Percentiles rank a stretch among this genome's conserved stretches.
These are phyloP conservation scores for Sporothrix inflata DNA, from an alignment of 2,329 filamentous ascomycete genomes.

Conservation along the genomic window DNA sequence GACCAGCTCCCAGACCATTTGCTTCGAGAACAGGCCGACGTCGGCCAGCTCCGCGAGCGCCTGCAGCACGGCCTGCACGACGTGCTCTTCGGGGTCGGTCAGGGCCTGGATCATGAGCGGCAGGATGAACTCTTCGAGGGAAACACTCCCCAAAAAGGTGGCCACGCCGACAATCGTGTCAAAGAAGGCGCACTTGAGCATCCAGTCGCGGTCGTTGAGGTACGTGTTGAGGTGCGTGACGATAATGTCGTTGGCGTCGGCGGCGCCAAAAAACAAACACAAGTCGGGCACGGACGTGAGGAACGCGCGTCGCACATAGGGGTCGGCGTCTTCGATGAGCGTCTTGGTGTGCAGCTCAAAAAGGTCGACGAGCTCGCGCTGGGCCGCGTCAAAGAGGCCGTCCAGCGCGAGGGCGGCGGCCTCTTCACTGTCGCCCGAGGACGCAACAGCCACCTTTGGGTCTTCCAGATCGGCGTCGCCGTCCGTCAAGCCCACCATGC, in stretches of 20 bases:
- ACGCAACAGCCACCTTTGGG: conserved; percentile 46
- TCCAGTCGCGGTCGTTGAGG: conserved; percentile 94
- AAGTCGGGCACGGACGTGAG: conserved; percentile 87
- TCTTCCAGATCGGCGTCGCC: conserved; percentile 25
- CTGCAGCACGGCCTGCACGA: conserved; percentile 86
- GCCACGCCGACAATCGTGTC: conserved; percentile 93
- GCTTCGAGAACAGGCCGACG: conserved; percentile 81
- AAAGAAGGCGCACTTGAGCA: conserved; percentile 94
- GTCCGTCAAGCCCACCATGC: conserved; percentile 17
- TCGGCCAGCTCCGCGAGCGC: conserved; percentile 87
- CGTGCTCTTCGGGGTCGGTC: conserved; percentile 89
- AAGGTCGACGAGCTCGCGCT: conserved; percentile 76
- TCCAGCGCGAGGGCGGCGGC: conserved; percentile 55
- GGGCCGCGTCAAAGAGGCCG: conserved; percentile 79
- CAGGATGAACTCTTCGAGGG: conserved; percentile 90
- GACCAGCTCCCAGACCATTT: conserved; percentile 84
- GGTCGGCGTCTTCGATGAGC: conserved; percentile 82
- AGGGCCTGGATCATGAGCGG: conserved; percentile 95
- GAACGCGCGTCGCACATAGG: conserved; percentile 86
- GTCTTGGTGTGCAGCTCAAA: conserved; percentile 90
- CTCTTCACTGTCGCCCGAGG: background rate
- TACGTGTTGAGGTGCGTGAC: conserved; percentile 96
- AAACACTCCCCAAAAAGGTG: conserved; percentile 84
- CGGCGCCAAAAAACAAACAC: conserved; percentile 91
- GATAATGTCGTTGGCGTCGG: conserved; percentile 94